Base-by-base conservation (phyloP, 1,284 basidiomycete species). In the Flammula alnicola region DNA sequence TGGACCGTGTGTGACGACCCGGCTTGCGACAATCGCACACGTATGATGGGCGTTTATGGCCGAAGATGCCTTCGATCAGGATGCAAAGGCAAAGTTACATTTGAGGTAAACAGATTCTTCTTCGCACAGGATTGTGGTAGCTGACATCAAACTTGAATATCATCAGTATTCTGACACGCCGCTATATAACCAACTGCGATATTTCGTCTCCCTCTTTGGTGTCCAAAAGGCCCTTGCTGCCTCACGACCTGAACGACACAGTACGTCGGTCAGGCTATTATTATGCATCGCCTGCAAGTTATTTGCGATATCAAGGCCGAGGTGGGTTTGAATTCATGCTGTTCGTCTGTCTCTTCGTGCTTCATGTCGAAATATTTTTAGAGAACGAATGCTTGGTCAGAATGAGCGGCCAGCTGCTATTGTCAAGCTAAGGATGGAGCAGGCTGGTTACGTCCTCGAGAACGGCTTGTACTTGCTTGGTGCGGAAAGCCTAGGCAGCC, bases 1-100 rank as follows among this genome's bases (percentile, higher is more conserved):
- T 95, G 91, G 89, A 88, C 83, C 1, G 74, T 91, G 9, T 99
- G 97, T 69, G 81, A 93, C 59, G 96, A 98, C 56, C 76, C 83
- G 23, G 88, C 86, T 2, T 99, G 97, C 65, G 82, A 83, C 7
- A 80, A 86, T 48, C 79, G 87, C 16, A 95, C 95, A n/a, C 79
- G 95, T 19, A 88, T 86, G 78, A 94, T 97, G 86, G 79, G 91
- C 33, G 93, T 98, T 0, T 97, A 95, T 67, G 93, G 93, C 6
- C 80, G 84, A 36, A 76, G 86, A 41, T 98, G 95, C 65, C 68
- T 95, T 52, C 78, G 78, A 37, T 70, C 70, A 8, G 81, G 73
- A 14, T 97, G 95, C 68, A 75, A 65, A 47, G 91, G 91, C 0
- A 75, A 66, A 4, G 86, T 92, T 39, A 62, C 77, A 11, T 86